Evolutionary conservation across 768 basidiomycete genomes (phyloP), one percentile per base, ranked within the genome.

Genomic region (Suillus alpinus): DNA sequence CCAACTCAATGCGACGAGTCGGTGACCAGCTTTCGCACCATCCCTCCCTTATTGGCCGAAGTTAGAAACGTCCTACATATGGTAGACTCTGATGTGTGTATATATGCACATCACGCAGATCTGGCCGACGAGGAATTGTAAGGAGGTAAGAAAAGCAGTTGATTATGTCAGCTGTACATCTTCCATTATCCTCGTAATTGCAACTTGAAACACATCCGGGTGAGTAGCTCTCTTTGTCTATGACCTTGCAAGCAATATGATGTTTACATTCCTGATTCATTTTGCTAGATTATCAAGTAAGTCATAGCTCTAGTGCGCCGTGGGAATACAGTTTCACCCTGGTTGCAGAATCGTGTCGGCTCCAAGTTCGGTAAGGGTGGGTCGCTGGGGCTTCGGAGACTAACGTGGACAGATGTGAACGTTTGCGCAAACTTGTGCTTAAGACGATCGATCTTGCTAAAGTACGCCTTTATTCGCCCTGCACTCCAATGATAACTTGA

Each of bases 391-490:
- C 91, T 13, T 93, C 91, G 26, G 97, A 98, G 78, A 89, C 89
- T 37, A 97, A 98, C 72, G 89, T 99, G 18, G 96, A 98, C 79
- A 81, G 97, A 63, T 83, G 96, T 60, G 97, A 99, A 73, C 89
- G 96, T 57, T 81, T 98, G 46, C 80, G 95, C 61, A 98, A 98
- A 78, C 87, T 99, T 50, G 95, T 95, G 2, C 79, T 98, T 62
- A 95, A 98, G 77, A 97, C 95, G 0, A 98, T 98, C 68, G 97
- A 99, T 75, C 84, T 98, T 56, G 95, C 95, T 43, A 98, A 98
- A 81, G 96, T 91, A 66, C 62, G 82, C 66, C 18, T 29, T 2
- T 16, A 5, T 26, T 1, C 16, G 10, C 40, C 26, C 29, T 16
- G 14, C 9, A 40, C 36, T 51, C 36, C 34, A 7, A 37, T 13